Conservation (phyloP, 2,329 filamentous ascomycete species). For the Drechmeria coniospora region DNA sequence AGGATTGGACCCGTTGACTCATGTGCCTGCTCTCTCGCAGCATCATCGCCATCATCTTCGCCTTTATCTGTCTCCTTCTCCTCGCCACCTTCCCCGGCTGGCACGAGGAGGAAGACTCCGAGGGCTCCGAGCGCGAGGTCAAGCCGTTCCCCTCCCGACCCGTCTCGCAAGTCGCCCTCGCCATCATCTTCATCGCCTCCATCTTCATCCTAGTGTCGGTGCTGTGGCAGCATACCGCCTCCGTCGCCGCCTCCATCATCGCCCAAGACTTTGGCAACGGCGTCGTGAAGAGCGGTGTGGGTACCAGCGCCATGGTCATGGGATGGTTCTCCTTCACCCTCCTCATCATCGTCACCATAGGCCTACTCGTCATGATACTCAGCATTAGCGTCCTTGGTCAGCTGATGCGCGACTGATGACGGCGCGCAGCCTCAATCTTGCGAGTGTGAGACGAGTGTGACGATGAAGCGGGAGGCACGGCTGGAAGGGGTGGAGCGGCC, state of each 20-base stretch:
- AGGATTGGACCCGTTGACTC: too few relatives aligned
- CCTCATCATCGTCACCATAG: slow-evolving; percentile 89
- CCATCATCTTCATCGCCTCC: slow-evolving; percentile 70
- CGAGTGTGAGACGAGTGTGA: too few relatives aligned
- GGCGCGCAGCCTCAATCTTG: too few relatives aligned
- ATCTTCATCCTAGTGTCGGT: slow-evolving; percentile 62
- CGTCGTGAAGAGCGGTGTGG: slow-evolving; percentile 71
- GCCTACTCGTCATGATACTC: slow-evolving; percentile 88
- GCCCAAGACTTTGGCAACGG: slow-evolving; percentile 88
- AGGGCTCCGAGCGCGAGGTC: slow-evolving; percentile 74
- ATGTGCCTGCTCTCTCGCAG: slow-evolving; percentile 23
- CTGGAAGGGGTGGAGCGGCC: slow-evolving; percentile 1
- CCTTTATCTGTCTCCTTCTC: slow-evolving; percentile 87
- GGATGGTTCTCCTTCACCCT: slow-evolving; percentile 95
- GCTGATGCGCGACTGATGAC: slow-evolving; percentile 20
- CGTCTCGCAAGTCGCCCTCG: slow-evolving; percentile 82
- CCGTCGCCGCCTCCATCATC: slow-evolving; percentile 85
- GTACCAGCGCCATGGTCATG: slow-evolving; percentile 89
- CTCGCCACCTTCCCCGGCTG: slow-evolving; percentile 95
- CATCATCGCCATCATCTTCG: slow-evolving; percentile 94
- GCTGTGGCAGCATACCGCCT: slow-evolving; percentile 88
- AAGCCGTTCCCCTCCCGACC: slow-evolving; percentile 87
- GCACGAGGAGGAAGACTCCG: slow-evolving; percentile 76
- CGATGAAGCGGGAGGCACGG: slow-evolving; percentile 4
- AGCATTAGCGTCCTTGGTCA: slow-evolving; percentile 70